A percentile compares a stretch with the other conserved stretches of the same genome.
phyloP scores from a whole-genome alignment of 768 basidiomycete genomes.

The Mycena rebaudengoi region DNA sequence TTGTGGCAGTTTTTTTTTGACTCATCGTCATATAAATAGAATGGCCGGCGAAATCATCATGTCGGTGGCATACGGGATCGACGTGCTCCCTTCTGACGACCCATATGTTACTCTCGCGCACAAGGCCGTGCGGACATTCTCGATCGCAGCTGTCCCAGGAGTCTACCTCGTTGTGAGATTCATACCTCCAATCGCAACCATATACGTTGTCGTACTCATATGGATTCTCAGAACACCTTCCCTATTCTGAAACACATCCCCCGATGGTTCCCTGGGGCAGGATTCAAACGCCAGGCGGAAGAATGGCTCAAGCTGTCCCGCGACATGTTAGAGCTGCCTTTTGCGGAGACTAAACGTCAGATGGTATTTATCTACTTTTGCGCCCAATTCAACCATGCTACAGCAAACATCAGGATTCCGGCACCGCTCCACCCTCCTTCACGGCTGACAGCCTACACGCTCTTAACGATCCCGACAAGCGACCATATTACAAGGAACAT shows the following conservation, averaged over 20 bases:
- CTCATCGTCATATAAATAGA: neutral
- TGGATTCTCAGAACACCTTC: neutral
- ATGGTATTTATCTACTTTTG: conserved; percentile 35
- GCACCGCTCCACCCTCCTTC: neutral
- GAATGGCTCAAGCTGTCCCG: conserved; percentile 40
- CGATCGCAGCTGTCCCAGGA: conserved; percentile 34
- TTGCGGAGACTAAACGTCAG: conserved; percentile 38
- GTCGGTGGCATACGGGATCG: conserved; percentile 38
- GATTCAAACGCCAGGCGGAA: conserved; percentile 49
- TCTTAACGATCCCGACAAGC: conserved; percentile 9
- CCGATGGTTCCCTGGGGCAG: conserved; percentile 53
- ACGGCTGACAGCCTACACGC: neutral
- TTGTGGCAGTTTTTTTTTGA: neutral
- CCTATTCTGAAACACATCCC: conserved; percentile 36
- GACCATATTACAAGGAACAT: neutral
- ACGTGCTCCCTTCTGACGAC: conserved; percentile 38
- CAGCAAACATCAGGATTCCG: conserved; percentile 9
- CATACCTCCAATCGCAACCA: neutral
- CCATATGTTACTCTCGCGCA: conserved; percentile 40
- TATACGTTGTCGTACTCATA: neutral
- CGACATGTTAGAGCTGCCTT: conserved; percentile 50
- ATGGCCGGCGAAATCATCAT: conserved; percentile 39
- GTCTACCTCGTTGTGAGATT: conserved; percentile 40
- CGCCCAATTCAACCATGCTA: neutral
- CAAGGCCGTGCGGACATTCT: conserved; percentile 32